phyloP scores from a whole-genome alignment of 2,329 filamentous ascomycete genomes.

The Ophiocordyceps sinensis region DNA sequence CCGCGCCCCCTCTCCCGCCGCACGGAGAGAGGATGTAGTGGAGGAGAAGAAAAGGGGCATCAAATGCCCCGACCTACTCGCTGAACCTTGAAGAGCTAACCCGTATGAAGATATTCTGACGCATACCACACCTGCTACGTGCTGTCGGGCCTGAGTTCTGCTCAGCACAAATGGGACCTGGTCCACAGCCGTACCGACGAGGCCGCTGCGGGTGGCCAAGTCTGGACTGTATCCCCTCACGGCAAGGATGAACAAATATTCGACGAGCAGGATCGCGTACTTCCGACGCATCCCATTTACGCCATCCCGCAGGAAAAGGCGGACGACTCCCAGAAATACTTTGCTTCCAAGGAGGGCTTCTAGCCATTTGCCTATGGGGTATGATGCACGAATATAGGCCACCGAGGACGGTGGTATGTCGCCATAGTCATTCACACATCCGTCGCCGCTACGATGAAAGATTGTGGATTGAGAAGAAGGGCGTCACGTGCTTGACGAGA shows the following conservation, averaged over 20 bases:
- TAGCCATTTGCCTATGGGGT: conserved; percentile 16
- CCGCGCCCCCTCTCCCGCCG: background rate
- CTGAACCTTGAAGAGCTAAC: conserved; percentile 1
- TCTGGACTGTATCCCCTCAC: conserved; percentile 34
- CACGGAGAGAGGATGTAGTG: background rate
- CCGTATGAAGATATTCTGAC: conserved; percentile 45
- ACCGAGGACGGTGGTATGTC: no score
- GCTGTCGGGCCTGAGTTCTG: conserved; percentile 68
- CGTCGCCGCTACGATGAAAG: background rate
- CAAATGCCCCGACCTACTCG: background rate
- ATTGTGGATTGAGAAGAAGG: background rate
- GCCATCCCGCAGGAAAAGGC: conserved; percentile 62
- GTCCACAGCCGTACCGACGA: conserved; percentile 16
- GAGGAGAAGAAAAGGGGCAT: background rate
- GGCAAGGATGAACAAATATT: conserved; percentile 47
- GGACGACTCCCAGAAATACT: conserved; percentile 51
- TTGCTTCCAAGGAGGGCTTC: conserved; percentile 42
- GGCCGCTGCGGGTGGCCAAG: conserved; percentile 20
- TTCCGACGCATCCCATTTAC: conserved; percentile 68
- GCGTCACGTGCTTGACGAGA: background rate
- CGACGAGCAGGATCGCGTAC: conserved; percentile 55
- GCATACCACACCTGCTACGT: conserved; percentile 92
- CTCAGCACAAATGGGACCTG: conserved; percentile 54
- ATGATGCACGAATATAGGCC: background rate
- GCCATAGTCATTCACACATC: no score